phyloP scores from a whole-genome alignment of 495 filamentous ascomycete genomes.

The Massariosphaeria phaeospora region DNA sequence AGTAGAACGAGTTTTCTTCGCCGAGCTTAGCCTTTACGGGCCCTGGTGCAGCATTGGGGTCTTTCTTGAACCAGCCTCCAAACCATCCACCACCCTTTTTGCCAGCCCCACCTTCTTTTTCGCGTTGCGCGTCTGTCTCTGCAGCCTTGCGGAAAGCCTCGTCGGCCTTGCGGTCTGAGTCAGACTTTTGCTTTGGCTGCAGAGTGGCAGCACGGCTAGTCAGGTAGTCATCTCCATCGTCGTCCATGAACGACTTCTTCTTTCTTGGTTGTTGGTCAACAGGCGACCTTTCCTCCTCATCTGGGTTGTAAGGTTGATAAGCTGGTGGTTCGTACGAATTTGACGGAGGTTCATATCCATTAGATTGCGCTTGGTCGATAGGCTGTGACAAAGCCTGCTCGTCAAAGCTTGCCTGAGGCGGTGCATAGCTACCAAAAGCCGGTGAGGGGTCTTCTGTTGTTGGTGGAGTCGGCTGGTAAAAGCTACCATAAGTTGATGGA shows the following conservation, averaged over 20 bases:
- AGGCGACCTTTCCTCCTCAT: conserved; percentile 18
- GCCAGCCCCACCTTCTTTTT: conserved; percentile 15
- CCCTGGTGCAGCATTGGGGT: conserved; percentile 49
- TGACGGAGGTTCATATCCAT: conserved; percentile 40
- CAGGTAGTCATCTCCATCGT: conserved; percentile 63
- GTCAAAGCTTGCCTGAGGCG: conserved; percentile 36
- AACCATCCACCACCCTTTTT: conserved; percentile 66
- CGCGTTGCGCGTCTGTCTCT: conserved; percentile 65
- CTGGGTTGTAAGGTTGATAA: conserved; percentile 46
- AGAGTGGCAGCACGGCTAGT: conserved; percentile 49
- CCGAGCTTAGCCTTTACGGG: conserved; percentile 93
- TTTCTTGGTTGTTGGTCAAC: conserved; percentile 50
- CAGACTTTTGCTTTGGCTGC: conserved; percentile 43
- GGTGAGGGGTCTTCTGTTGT: conserved; percentile 17
- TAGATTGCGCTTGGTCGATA: conserved; percentile 8
- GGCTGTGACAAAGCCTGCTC: conserved; percentile 38
- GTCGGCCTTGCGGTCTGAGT: conserved; percentile 54
- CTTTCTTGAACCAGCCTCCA: conserved; percentile 81
- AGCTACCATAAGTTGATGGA: conserved; percentile 12
- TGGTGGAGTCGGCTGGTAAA: conserved; percentile 31
- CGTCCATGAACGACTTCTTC: conserved; percentile 76
- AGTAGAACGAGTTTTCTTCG: conserved; percentile 88
- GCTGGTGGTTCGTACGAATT: conserved; percentile 36
- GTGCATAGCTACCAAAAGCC: conserved; percentile 15
- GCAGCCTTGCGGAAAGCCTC: conserved; percentile 79